These are phyloP conservation scores for Mycena epipterygia DNA, from an alignment of 768 basidiomycete genomes.

Conservation along the genomic window DNA sequence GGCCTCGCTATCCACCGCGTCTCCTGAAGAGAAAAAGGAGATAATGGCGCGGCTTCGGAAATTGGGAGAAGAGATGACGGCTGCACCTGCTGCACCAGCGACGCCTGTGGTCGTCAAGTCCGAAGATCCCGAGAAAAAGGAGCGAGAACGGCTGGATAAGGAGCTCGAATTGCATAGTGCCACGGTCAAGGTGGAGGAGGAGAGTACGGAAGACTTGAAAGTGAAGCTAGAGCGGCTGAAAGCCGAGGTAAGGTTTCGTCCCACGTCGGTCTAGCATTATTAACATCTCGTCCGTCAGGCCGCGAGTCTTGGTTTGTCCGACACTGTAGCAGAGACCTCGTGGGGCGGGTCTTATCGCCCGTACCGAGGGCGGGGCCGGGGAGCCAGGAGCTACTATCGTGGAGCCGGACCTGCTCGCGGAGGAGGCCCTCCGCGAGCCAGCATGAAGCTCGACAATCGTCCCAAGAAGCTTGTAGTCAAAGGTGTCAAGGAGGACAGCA, in stretches of 20 bases:
- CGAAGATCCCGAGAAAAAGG: conserved; percentile 65
- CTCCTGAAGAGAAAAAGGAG: conserved; percentile 80
- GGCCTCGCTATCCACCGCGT: conserved; percentile 73
- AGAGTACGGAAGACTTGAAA: conserved; percentile 77
- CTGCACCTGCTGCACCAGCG: conserved; percentile 41
- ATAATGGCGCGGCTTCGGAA: conserved; percentile 84
- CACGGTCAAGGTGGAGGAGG: conserved; percentile 57
- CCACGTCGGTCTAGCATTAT: neutral
- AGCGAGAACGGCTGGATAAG: conserved; percentile 81
- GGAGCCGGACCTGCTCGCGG: conserved; percentile 71
- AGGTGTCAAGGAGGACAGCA: conserved; percentile 64
- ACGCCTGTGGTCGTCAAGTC: conserved; percentile 39
- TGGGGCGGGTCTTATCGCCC: conserved; percentile 66
- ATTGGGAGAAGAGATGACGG: conserved; percentile 85
- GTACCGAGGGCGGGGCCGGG: conserved; percentile 78
- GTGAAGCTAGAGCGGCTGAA: conserved; percentile 83
- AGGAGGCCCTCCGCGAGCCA: conserved; percentile 73
- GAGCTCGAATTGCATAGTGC: conserved; percentile 82
- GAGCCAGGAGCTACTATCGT: conserved; percentile 70
- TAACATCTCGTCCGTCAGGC: conserved; percentile 59
- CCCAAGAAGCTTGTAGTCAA: conserved; percentile 86
- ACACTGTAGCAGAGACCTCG: conserved; percentile 56
- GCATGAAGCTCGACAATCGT: conserved; percentile 93
- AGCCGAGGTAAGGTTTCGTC: conserved; percentile 72
- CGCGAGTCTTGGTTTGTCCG: conserved; percentile 78